These are phyloP conservation scores for Arthrobotrys conoides DNA, from an alignment of 2,329 filamentous ascomycete species.

Conservation along the genomic window DNA sequence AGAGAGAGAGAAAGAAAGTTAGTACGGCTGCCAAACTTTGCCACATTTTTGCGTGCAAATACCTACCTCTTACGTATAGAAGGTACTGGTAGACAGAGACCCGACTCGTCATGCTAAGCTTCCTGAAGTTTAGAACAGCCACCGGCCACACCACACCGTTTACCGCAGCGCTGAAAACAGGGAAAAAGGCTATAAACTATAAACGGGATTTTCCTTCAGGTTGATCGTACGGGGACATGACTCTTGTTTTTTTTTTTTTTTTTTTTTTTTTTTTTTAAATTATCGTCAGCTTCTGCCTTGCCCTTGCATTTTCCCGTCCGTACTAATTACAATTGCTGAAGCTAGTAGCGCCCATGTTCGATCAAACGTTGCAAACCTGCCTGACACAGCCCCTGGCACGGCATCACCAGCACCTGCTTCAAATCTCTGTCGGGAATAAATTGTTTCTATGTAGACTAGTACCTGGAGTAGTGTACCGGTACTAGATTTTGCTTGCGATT, in stretches of 20 bases:
- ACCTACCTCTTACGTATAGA: too few species aligned
- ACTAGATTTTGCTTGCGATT: not conserved
- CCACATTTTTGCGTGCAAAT: not conserved
- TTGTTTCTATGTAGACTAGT: too few species aligned
- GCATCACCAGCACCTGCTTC: not conserved
- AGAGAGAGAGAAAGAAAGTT: not conserved
- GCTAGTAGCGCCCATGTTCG: not conserved
- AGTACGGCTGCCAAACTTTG: not conserved
- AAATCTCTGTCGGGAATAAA: not conserved
- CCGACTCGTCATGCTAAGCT: too few species aligned
- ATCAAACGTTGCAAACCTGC: slow-evolving; percentile 17
- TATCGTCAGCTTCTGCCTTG: slow-evolving; percentile 26
- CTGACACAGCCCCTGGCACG: slow-evolving; percentile 41
- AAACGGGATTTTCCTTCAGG: slow-evolving; percentile 14
- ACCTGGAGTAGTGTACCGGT: not conserved
- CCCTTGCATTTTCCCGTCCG: not conserved
- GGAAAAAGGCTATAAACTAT: not conserved
- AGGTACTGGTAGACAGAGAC: too few species aligned
- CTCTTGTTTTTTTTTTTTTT: not conserved
- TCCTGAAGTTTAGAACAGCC: not conserved
- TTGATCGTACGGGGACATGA: not conserved
- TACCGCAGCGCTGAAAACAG: slow-evolving; percentile 6
- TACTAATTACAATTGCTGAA: too few species aligned
- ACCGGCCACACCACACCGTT: not conserved
- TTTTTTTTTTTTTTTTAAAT: not conserved